These are phyloP conservation scores for Penicillium sp. DNA, from an alignment of 2,329 filamentous ascomycete genomes.

Conservation along the genomic window DNA sequence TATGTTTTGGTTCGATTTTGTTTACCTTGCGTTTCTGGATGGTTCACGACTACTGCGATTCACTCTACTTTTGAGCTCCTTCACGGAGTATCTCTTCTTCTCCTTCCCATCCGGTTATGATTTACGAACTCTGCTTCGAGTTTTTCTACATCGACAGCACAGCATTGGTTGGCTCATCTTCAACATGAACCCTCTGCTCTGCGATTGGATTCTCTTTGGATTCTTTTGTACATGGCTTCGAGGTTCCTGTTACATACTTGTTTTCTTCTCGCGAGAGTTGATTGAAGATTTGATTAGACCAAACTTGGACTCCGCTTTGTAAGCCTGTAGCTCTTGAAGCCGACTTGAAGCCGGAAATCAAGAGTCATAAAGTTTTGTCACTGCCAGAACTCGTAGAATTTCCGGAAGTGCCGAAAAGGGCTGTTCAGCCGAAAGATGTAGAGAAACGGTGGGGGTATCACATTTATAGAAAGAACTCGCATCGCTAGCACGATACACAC, in stretches of 20 bases:
- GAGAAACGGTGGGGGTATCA: slow-evolving; percentile 20
- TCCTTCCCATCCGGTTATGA: slow-evolving; percentile 19
- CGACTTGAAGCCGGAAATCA: not conserved
- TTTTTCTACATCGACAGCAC: not conserved
- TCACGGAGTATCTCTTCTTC: not conserved
- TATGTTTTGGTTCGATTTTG: slow-evolving; percentile 11
- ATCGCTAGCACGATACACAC: slow-evolving; percentile 6
- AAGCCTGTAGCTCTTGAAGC: not conserved
- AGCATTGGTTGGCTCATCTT: slow-evolving; percentile 7
- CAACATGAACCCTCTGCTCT: not conserved
- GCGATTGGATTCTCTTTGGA: not conserved
- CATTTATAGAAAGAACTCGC: slow-evolving; percentile 18
- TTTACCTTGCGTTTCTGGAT: slow-evolving; percentile 4
- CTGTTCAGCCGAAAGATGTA: not conserved
- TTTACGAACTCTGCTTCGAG: slow-evolving; percentile 24
- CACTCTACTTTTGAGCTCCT: not conserved
- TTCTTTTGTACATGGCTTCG: slow-evolving; percentile 18
- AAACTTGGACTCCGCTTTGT: not conserved
- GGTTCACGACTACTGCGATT: slow-evolving; percentile 19
- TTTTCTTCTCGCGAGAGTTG: slow-evolving; percentile 1
- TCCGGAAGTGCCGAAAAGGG: no score
- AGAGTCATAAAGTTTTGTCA: no score
- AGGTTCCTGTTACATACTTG: slow-evolving; percentile 11
- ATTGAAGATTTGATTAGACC: not conserved
- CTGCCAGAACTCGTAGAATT: no score